Percentiles rank a stretch among this genome's conserved stretches.
phyloP scores from a whole-genome alignment of 139 green algal genomes.

The Diplosphaera chodatii region DNA sequence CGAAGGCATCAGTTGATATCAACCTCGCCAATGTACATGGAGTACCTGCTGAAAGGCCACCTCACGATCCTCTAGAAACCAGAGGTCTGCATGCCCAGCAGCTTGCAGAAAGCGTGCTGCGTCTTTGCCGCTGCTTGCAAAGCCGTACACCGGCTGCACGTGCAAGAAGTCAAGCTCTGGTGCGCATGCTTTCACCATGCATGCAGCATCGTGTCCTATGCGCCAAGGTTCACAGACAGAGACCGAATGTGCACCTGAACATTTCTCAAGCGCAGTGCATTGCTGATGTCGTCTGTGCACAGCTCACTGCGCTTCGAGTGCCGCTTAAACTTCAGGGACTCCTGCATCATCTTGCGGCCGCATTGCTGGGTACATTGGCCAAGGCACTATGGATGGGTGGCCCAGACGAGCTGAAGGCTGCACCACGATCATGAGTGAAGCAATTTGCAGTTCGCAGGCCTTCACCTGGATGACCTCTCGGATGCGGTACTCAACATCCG shows the following conservation, averaged over 20 bases:
- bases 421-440: too few relatives aligned
- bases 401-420: too few relatives aligned
- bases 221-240: too few relatives aligned
- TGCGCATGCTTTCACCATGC: not conserved
- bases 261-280: slow-evolving; percentile 68
- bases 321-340: slow-evolving; percentile 81
- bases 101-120: slow-evolving; percentile 56
- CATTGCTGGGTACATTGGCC: too few relatives aligned
- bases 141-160: slow-evolving; percentile 73
- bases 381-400: too few relatives aligned
- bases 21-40: too few relatives aligned
- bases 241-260: slow-evolving; percentile 45
- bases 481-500: slow-evolving; percentile 86
- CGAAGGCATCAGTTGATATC: too few relatives aligned
- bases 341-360: too few relatives aligned
- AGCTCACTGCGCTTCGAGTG: slow-evolving; percentile 72
- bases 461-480: slow-evolving; percentile 87
- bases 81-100: slow-evolving; percentile 62
- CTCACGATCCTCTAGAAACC: slow-evolving; percentile 57
- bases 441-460: too few relatives aligned
- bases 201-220: too few relatives aligned
- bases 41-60: slow-evolving; percentile 45
- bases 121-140: slow-evolving; percentile 44
- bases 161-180: not conserved
- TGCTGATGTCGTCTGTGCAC: slow-evolving; percentile 72